A percentile compares a stretch with the other conserved stretches of the same genome.
Evolutionary conservation across 371 early-diverging fungal genomes (phyloP).

Genomic region (Scutellospora calospora): DNA sequence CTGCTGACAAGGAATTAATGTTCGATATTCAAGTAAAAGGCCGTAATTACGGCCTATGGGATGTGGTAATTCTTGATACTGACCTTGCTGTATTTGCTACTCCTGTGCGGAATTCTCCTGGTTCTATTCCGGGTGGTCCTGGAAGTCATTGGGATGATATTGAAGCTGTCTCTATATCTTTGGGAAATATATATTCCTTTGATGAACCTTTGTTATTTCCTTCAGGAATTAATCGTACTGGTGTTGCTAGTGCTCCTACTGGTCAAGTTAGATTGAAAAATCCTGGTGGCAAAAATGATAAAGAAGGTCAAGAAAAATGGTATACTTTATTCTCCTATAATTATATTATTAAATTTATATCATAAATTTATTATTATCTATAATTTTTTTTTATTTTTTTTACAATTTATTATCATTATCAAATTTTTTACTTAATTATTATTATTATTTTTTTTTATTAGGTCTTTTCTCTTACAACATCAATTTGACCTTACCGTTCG

Average conservation of each 20-base stretch:
- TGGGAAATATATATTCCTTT: slow-evolving; percentile 65
- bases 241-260: slow-evolving; percentile 51
- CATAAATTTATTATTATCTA: neutral
- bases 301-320: slow-evolving; percentile 61
- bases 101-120: slow-evolving; percentile 14
- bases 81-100: slow-evolving; percentile 72
- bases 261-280: slow-evolving; percentile 70
- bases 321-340: no score
- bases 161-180: slow-evolving; percentile 55
- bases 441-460: slow-evolving; percentile 32
- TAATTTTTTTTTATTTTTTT: neutral
- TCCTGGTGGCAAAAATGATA: slow-evolving; percentile 64
- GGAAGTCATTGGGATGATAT: slow-evolving; percentile 29
- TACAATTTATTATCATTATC: neutral
- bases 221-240: slow-evolving; percentile 49
- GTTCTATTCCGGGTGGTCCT: neutral
- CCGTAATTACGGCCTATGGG: slow-evolving; percentile 66
- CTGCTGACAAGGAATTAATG: slow-evolving; percentile 73
- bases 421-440: no score
- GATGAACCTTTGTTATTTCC: slow-evolving; percentile 65
- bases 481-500: slow-evolving; percentile 72
- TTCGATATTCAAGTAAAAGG: slow-evolving; percentile 69
- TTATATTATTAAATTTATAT: neutral
- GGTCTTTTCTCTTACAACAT: slow-evolving; percentile 67
- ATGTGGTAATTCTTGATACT: slow-evolving; percentile 61